Evolutionary conservation across 2,329 filamentous ascomycete species (phyloP), one percentile per base, ranked within the genome.

Genomic region (Penicillium sp.): DNA sequence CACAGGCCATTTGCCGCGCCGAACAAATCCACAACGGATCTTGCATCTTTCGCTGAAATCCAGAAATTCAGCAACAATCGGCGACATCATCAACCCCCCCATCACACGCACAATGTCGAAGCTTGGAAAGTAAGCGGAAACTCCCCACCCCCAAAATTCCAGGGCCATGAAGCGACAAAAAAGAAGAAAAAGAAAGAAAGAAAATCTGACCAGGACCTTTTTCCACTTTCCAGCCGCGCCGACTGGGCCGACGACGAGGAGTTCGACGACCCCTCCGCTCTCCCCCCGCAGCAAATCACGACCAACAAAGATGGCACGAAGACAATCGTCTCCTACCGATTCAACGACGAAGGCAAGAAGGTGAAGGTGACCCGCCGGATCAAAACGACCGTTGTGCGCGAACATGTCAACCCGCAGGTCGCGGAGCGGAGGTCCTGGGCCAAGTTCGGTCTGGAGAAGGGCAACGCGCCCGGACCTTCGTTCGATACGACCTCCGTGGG

Each of bases 291-390:
- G 61, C 85, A 93, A 75, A 87, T 91, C 62, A 91, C 88, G 70
- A 85, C 85, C 70, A 97, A 98, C 82, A 95, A 96, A 76, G 93
- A 98, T 72, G 93, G 94, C 69, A 95, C 88, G 64, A 95, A 96
- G 76, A 98, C 94, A 40, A 86, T 93, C 62, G 84, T 95, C 66
- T 87, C 87, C 56, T 95, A 88, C 77, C 81, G 83, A 64, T 83
- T 88, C 76, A 91, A 95, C 76, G 93, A 98, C 61, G 81, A 91
- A 56, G 87, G 87, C 72, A 90, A 94, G 72, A 95, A 95, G 73
- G 87, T 97, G 67, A 97, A 97, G 80, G 93, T 89, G 56, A 97
- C 90, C 54, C 90, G 93, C 69, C 88, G 90, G 64, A 91, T 97
- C 75, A 88, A 90, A 69, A 88, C 88, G 65, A 94, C 87, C 56